Percentiles rank a stretch among this genome's conserved stretches.
Evolutionary conservation across 345 rosid genomes (phyloP).

Genomic region (Brassica incana): DNA sequence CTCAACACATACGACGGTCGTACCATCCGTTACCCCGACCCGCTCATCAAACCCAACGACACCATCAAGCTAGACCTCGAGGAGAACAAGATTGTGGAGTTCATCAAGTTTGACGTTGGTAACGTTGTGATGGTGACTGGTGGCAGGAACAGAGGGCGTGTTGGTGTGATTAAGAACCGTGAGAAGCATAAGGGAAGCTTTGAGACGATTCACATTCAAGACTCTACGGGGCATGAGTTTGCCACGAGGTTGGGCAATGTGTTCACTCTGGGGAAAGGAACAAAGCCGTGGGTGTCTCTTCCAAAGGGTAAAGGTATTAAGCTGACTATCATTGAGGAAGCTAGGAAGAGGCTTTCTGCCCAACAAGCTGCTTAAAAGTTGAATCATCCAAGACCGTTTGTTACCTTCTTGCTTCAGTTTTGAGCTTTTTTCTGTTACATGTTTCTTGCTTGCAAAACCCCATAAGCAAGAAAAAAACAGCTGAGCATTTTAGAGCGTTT

Average conservation of each 20-base stretch:
- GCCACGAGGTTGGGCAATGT: conserved; percentile 85
- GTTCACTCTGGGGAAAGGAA: conserved; percentile 73
- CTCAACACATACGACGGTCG: conserved; percentile 85
- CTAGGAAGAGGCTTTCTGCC: conserved; percentile 67
- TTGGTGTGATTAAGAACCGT: conserved; percentile 74
- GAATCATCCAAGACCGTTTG: background rate
- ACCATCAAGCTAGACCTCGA: conserved; percentile 84
- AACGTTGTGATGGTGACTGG: conserved; percentile 95
- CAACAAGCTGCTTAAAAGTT: conserved; percentile 37
- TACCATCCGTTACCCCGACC: conserved; percentile 87
- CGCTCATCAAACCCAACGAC: conserved; percentile 83
- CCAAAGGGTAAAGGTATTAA: conserved; percentile 93
- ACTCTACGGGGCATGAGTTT: conserved; percentile 74
- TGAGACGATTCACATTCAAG: conserved; percentile 80
- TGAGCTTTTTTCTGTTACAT: background rate
- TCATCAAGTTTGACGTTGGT: conserved; percentile 84
- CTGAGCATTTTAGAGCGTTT: conserved; percentile 25
- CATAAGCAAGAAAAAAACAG: background rate
- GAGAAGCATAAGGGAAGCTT: conserved; percentile 93
- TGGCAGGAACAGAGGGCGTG: conserved; percentile 89
- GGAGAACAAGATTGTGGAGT: conserved; percentile 66
- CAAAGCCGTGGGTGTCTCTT: conserved; percentile 87
- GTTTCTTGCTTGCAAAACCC: conserved; percentile 19
- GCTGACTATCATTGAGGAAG: conserved; percentile 80
- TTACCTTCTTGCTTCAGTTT: conserved; percentile 17